A percentile compares a stretch with the other conserved stretches of the same genome.
Conservation (phyloP, 192 early-diverging fungal species). For the Linnemannia elongata region DNA sequence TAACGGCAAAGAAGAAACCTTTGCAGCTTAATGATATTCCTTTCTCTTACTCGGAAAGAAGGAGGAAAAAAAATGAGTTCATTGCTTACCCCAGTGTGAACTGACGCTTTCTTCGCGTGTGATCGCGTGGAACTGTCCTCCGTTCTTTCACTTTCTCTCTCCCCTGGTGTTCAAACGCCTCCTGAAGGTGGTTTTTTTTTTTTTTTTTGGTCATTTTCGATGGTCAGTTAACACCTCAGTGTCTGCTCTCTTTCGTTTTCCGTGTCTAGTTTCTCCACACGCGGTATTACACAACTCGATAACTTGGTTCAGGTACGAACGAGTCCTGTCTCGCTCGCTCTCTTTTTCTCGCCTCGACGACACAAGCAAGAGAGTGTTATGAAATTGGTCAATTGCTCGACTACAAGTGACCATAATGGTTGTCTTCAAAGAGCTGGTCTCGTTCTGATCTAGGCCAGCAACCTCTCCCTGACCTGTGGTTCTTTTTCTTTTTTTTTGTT, state of each 20-base stretch:
- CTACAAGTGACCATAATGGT: not conserved
- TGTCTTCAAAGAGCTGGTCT: not conserved
- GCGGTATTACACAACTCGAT: slow-evolving; percentile 72
- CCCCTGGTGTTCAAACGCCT: not conserved
- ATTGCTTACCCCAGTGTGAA: not conserved
- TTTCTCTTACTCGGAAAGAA: not conserved
- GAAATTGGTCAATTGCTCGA: not conserved
- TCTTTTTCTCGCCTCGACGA: not conserved
- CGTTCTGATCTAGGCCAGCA: not conserved
- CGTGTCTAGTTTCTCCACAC: slow-evolving; percentile 68
- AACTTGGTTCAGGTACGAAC: slow-evolving; percentile 68
- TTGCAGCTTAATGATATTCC: not conserved
- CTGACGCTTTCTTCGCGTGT: not conserved
- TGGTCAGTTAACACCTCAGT: not conserved
- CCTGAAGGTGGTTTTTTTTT: slow-evolving; percentile 7
- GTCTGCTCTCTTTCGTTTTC: not conserved
- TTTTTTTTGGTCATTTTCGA: slow-evolving; percentile 5
- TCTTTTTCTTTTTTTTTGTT: not conserved
- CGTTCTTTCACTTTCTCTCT: not conserved
- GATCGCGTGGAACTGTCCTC: not conserved
- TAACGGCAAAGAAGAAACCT: not conserved
- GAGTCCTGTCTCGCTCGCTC: not conserved
- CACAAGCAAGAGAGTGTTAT: not conserved
- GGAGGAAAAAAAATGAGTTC: not conserved
- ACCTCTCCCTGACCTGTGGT: slow-evolving; percentile 2